Percentiles rank a stretch among this genome's conserved stretches.
Evolutionary conservation across 257 asterid genomes (phyloP).

Genomic region (Solanum corneliomulleri): DNA sequence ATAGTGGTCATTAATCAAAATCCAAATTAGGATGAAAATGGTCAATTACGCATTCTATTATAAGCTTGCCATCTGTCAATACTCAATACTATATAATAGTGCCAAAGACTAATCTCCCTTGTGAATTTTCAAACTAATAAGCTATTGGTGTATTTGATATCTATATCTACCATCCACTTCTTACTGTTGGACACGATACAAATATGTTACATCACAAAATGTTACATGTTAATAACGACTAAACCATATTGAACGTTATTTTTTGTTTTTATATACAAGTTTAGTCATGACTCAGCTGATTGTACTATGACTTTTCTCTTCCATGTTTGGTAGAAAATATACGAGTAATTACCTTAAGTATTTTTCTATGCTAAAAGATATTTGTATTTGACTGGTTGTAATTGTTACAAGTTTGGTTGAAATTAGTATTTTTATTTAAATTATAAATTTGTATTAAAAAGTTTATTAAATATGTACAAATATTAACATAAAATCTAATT

Average conservation of each 20-base stretch:
- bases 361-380: neutral
- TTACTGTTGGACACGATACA: neutral
- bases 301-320: neutral
- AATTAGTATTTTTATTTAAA: too few species aligned
- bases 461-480: too few species aligned
- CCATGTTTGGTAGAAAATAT: neutral
- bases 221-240: neutral
- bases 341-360: neutral
- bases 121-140: neutral
- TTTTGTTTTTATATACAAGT: neutral
- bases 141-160: neutral
- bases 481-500: too few species aligned
- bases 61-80: neutral
- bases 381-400: neutral
- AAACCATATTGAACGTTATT: neutral
- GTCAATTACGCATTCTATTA: neutral
- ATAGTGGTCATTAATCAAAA: neutral
- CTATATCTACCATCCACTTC: neutral
- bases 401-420: accelerated
- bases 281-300: neutral
- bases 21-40: neutral
- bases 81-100: neutral
- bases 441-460: too few species aligned
- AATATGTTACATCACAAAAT: neutral
- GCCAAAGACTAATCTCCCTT: neutral